Conservation (phyloP, 306 rosid genomes). For the Alnus glutinosa region DNA sequence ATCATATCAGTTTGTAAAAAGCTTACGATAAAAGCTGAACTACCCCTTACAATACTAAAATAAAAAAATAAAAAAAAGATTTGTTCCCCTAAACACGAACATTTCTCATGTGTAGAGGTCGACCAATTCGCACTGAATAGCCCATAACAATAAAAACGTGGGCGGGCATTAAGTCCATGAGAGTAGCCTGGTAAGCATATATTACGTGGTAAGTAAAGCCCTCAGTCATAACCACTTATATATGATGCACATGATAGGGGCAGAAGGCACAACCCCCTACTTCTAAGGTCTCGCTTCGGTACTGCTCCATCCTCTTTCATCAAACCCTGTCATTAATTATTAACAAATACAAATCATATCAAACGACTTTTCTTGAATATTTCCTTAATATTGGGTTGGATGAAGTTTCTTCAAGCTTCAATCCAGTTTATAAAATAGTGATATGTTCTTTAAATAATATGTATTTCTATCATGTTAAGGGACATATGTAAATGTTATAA, state of each 20-base stretch:
- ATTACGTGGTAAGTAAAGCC: too few relatives aligned
- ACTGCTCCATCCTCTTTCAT: slow-evolving; percentile 30
- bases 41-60: too few relatives aligned
- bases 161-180: background rate
- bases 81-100: background rate
- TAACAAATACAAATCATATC: background rate
- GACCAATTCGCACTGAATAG: background rate
- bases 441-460: too few relatives aligned
- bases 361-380: background rate
- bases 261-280: slow-evolving; percentile 64
- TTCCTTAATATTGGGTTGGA: too few relatives aligned
- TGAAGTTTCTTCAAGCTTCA: too few relatives aligned
- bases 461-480: too few relatives aligned
- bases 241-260: slow-evolving; percentile 54
- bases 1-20: too few relatives aligned
- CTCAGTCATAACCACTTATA: slow-evolving; percentile 40
- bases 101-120: background rate
- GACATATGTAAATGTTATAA: too few relatives aligned
- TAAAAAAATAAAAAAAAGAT: background rate
- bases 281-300: slow-evolving; percentile 43
- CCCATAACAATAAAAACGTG: background rate
- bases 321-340: slow-evolving; percentile 34
- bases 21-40: too few relatives aligned
- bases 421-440: too few relatives aligned
- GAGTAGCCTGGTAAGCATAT: background rate